These are phyloP conservation scores for Aphanomyces cochlioides DNA, from an alignment of 352 stramenopile genomes.

Conservation along the genomic window DNA sequence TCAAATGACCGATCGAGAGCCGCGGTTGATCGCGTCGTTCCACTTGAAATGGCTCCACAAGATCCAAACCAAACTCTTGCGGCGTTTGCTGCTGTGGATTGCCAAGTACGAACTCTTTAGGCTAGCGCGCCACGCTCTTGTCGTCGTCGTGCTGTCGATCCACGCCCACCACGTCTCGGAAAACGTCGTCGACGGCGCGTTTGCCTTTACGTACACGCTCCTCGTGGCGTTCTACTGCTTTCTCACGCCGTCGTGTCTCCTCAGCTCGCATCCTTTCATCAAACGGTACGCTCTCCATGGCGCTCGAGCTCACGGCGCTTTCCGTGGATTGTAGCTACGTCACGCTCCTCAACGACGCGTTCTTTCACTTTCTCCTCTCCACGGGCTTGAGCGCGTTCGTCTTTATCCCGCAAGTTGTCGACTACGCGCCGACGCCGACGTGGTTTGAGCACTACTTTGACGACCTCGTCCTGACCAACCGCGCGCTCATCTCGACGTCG, in stretches of 20 bases:
- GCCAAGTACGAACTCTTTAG: constrained; percentile 4
- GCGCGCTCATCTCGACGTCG: constrained; percentile 18
- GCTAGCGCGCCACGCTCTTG: not conserved
- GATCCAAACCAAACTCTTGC: not conserved
- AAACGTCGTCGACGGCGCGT: constrained; percentile 3
- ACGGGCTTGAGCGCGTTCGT: constrained; percentile 17
- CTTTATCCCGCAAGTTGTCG: not conserved
- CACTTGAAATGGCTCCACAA: constrained; percentile 8
- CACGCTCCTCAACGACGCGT: constrained; percentile 19
- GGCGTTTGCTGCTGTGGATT: not conserved
- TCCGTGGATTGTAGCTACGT: constrained; percentile 12
- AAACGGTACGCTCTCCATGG: constrained; percentile 11
- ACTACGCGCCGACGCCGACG: not conserved
- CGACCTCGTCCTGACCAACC: not conserved
- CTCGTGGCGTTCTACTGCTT: constrained; percentile 26
- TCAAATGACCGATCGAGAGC: not conserved
- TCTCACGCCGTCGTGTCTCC: constrained; percentile 17
- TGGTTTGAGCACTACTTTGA: constrained; percentile 7
- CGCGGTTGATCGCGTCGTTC: constrained; percentile 6
- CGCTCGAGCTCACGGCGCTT: too few species aligned
- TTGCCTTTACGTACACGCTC: constrained; percentile 20
- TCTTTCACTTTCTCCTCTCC: constrained; percentile 19
- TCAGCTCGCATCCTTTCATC: constrained; percentile 12
- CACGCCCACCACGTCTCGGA: constrained; percentile 14
- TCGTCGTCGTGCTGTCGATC: constrained; percentile 16